Conservation (phyloP, 2,329 filamentous ascomycete species). For the Exserohilum rostratum region DNA sequence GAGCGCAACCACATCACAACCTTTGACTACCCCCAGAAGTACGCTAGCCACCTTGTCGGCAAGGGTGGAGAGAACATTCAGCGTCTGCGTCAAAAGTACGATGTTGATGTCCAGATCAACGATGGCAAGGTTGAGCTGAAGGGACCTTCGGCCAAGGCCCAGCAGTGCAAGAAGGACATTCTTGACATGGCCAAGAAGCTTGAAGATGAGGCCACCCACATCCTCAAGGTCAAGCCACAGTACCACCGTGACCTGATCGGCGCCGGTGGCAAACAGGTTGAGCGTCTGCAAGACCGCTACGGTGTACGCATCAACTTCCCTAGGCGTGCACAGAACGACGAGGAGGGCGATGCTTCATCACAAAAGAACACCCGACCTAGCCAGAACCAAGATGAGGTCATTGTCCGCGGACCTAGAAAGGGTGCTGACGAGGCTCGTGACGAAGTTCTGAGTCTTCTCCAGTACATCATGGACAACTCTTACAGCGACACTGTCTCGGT, state of each 20-base stretch:
- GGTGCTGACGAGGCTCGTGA: conserved; percentile 91
- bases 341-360: conserved; percentile 71
- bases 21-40: conserved; percentile 96
- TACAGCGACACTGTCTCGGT: conserved; percentile 80
- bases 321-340: conserved; percentile 69
- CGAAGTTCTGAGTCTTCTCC: conserved; percentile 84
- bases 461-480: conserved; percentile 89
- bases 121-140: conserved; percentile 95
- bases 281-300: conserved; percentile 89
- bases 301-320: conserved; percentile 96
- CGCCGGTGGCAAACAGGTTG: conserved; percentile 83
- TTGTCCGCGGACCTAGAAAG: conserved; percentile 88
- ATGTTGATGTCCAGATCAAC: conserved; percentile 83
- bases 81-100: conserved; percentile 71
- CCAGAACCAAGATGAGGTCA: conserved; percentile 86
- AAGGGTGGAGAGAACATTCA: conserved; percentile 72
- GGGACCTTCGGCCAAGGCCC: conserved; percentile 92
- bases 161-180: conserved; percentile 84
- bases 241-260: conserved; percentile 95
- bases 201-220: conserved; percentile 87
- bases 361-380: conserved; percentile 64
- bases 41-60: conserved; percentile 81
- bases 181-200: conserved; percentile 77
- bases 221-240: conserved; percentile 88
- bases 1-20: conserved; percentile 85